Evolutionary conservation across 306 rosid species (phyloP).

Genomic region (Gillenia trifoliata): DNA sequence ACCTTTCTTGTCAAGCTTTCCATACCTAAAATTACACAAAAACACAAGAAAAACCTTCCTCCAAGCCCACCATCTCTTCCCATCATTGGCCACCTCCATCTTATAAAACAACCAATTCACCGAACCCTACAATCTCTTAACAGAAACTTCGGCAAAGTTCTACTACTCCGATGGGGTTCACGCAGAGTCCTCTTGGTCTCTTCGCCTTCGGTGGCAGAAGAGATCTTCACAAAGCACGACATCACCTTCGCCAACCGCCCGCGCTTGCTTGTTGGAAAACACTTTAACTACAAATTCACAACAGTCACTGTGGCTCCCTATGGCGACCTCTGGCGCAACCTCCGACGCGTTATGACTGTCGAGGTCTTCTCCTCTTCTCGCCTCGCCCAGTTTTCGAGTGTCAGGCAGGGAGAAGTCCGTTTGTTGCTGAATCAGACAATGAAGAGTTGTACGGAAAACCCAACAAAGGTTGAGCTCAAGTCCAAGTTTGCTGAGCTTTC

Average conservation of each 20-base stretch:
- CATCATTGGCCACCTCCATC: conserved; percentile 33
- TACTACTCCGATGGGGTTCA: conserved; percentile 19
- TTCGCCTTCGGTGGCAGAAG: conserved; percentile 12
- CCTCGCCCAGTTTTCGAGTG: not conserved
- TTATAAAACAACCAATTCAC: conserved; percentile 25
- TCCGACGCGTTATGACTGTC: conserved; percentile 14
- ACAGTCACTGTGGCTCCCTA: conserved; percentile 15
- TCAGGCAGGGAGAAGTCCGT: conserved; percentile 6
- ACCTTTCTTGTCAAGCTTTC: not conserved
- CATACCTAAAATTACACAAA: not conserved
- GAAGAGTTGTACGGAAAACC: not conserved
- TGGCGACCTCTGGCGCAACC: conserved; percentile 38
- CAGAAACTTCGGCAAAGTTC: conserved; percentile 14
- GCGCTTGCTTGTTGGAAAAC: conserved; percentile 1
- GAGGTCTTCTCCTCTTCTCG: conserved; percentile 20
- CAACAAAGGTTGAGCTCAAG: conserved; percentile 6
- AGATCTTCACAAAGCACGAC: conserved; percentile 32
- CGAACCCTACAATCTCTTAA: conserved; percentile 10
- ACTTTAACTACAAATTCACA: conserved; percentile 22
- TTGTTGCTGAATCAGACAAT: not conserved
- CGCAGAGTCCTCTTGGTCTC: conserved; percentile 21
- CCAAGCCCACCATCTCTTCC: conserved; percentile 31
- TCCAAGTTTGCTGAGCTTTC: conserved; percentile 9
- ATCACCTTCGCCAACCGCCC: conserved; percentile 30
- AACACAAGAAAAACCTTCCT: conserved; percentile 20